Conservation (phyloP, 2,329 filamentous ascomycete genomes). For the Xylariaceae sp. region DNA sequence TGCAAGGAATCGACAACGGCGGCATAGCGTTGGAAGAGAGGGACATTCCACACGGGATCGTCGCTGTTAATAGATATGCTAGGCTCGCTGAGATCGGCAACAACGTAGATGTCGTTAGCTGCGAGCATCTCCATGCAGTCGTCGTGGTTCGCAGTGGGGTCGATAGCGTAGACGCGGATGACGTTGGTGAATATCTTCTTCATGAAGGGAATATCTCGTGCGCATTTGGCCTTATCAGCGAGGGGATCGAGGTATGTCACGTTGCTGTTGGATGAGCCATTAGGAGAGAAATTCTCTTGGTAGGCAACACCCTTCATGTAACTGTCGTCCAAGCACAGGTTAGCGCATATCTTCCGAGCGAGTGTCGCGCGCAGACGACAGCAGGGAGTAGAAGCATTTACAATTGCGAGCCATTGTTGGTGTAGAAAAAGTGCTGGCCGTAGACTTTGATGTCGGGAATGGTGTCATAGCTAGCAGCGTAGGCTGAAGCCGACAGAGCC, state of each 20-base stretch:
- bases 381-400: constrained; percentile 39
- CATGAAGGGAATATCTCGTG: constrained; percentile 85
- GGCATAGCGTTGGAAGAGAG: constrained; percentile 82
- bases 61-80: constrained; percentile 84
- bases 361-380: not conserved
- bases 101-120: constrained; percentile 90
- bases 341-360: constrained; percentile 21
- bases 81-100: constrained; percentile 89
- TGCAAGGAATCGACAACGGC: constrained; percentile 80
- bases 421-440: constrained; percentile 47
- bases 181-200: constrained; percentile 83
- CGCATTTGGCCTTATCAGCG: constrained; percentile 72
- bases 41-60: constrained; percentile 77
- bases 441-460: constrained; percentile 41
- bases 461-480: constrained; percentile 40
- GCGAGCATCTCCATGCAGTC: constrained; percentile 85
- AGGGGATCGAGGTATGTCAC: constrained; percentile 81
- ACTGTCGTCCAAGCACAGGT: constrained; percentile 34
- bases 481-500: constrained; percentile 34
- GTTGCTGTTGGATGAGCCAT: constrained; percentile 53
- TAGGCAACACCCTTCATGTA: constrained; percentile 95
- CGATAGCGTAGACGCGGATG: constrained; percentile 93
- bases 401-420: constrained; percentile 73
- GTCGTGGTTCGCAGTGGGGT: constrained; percentile 79
- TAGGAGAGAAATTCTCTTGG: constrained; percentile 76